Percentiles rank a stretch among this genome's conserved stretches.
Evolutionary conservation across 2,329 filamentous ascomycete genomes (phyloP).

Genomic region (Phaeoacremonium minimum): DNA sequence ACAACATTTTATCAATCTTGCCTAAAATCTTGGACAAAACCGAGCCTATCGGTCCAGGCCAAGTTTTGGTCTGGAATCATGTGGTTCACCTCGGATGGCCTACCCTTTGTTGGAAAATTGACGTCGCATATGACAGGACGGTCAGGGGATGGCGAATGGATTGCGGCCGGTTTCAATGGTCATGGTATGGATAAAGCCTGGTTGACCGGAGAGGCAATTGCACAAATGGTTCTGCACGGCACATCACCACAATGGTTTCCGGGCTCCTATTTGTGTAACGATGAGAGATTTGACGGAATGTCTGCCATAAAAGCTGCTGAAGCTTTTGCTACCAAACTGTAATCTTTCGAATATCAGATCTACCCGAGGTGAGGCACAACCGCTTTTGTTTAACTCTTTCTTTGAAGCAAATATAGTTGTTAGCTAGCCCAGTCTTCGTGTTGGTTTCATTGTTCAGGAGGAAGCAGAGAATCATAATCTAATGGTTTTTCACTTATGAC

Average conservation of each 20-base stretch:
- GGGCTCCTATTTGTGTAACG: not conserved
- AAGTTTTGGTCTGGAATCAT: conserved; percentile 22
- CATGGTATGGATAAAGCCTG: conserved; percentile 23
- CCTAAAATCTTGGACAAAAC: conserved; percentile 1
- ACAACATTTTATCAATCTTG: conserved; percentile 1
- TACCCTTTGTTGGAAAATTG: conserved; percentile 19
- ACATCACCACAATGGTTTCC: not conserved
- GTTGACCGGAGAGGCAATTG: conserved; percentile 18
- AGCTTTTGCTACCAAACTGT: too few relatives aligned
- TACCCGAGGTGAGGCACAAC: too few relatives aligned
- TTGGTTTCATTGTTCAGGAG: too few relatives aligned
- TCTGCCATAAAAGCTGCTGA: not conserved
- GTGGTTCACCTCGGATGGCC: conserved; percentile 18
- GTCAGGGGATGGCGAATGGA: conserved; percentile 17
- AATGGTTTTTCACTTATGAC: too few relatives aligned
- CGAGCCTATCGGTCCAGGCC: not conserved
- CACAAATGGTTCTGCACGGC: conserved; percentile 10
- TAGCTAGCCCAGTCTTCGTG: too few relatives aligned
- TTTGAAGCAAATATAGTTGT: too few relatives aligned
- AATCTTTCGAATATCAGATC: too few relatives aligned
- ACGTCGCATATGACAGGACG: conserved; percentile 9
- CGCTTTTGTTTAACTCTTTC: too few relatives aligned
- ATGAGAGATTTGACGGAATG: not conserved
- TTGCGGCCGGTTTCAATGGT: conserved; percentile 22
- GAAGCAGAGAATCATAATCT: too few relatives aligned